Evolutionary conservation across 306 rosid genomes (phyloP).

Genomic region (Medicago arabica): DNA sequence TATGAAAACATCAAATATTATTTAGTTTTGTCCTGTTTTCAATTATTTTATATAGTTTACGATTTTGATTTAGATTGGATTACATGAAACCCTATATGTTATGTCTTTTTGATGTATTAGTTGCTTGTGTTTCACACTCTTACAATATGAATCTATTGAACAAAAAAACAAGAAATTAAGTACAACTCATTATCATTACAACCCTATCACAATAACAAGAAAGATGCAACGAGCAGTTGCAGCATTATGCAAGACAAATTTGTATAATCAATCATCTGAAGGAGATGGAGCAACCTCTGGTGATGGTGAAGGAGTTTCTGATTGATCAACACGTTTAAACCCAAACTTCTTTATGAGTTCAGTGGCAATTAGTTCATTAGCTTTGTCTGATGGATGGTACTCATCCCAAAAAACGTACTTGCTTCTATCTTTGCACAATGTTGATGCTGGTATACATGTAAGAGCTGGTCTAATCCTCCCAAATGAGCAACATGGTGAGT

Average conservation of each 20-base stretch:
- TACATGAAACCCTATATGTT: no score
- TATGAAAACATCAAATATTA: no score
- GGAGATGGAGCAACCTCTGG: conserved; percentile 55
- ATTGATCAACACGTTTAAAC: conserved; percentile 39
- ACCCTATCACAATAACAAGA: background rate
- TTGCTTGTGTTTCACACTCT: background rate
- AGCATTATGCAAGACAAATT: conserved; percentile 19
- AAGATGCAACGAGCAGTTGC: background rate
- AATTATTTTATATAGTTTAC: no score
- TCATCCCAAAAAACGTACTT: conserved; percentile 97
- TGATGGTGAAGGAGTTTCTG: conserved; percentile 42
- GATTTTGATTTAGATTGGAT: no score
- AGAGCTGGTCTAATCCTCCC: conserved; percentile 84
- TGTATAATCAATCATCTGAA: conserved; percentile 19
- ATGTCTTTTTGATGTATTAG: background rate
- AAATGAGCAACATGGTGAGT: conserved; percentile 91
- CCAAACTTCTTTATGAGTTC: conserved; percentile 86
- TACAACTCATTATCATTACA: background rate
- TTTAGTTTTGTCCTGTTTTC: no score
- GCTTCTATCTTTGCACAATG: conserved; percentile 84
- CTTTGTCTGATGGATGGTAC: conserved; percentile 89
- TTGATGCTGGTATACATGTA: conserved; percentile 83
- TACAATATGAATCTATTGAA: no score
- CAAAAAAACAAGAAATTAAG: background rate
- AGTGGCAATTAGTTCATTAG: conserved; percentile 72